A percentile compares a stretch with the other conserved stretches of the same genome.
These are phyloP conservation scores for Oryza brachyantha DNA, from an alignment of 176 grass and related monocot genomes.

Conservation along the genomic window DNA sequence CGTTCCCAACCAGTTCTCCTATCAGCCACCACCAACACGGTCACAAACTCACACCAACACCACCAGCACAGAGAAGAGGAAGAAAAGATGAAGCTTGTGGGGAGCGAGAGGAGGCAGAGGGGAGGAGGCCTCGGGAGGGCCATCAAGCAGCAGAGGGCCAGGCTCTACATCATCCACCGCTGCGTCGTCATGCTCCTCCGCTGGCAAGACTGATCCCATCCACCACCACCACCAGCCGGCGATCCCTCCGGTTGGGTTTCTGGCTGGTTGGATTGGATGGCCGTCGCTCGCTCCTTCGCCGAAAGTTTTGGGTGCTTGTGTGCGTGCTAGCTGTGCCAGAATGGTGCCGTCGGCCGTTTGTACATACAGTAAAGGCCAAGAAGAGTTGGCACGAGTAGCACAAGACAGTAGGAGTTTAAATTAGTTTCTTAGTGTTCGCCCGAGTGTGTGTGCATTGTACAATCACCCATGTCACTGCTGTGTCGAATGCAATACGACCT, in stretches of 20 bases:
- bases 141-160: slow-evolving; percentile 44
- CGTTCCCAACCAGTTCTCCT: too few species aligned
- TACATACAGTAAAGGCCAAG: slow-evolving; percentile 37
- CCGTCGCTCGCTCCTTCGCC: background rate
- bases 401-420: background rate
- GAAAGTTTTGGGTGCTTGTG: slow-evolving; percentile 7
- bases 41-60: too few species aligned
- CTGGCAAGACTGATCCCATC: slow-evolving; percentile 34
- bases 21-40: too few species aligned
- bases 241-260: too few species aligned
- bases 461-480: slow-evolving; percentile 16
- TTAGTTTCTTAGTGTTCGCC: slow-evolving; percentile 2
- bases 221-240: too few species aligned
- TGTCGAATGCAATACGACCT: slow-evolving; percentile 28
- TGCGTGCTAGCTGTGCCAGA: slow-evolving; percentile 24
- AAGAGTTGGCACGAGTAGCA: background rate
- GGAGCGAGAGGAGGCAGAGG: slow-evolving; percentile 46
- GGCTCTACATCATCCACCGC: slow-evolving; percentile 60
- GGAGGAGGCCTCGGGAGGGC: slow-evolving; percentile 31
- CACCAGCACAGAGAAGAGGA: too few species aligned
- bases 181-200: slow-evolving; percentile 59
- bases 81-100: slow-evolving; percentile 39
- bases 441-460: slow-evolving; percentile 15
- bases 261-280: background rate
- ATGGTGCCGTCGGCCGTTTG: slow-evolving; percentile 33